Percentiles rank a stretch among this genome's conserved stretches.
These are phyloP conservation scores for Xylariales sp. DNA, from an alignment of 2,329 filamentous ascomycete species.

Conservation along the genomic window DNA sequence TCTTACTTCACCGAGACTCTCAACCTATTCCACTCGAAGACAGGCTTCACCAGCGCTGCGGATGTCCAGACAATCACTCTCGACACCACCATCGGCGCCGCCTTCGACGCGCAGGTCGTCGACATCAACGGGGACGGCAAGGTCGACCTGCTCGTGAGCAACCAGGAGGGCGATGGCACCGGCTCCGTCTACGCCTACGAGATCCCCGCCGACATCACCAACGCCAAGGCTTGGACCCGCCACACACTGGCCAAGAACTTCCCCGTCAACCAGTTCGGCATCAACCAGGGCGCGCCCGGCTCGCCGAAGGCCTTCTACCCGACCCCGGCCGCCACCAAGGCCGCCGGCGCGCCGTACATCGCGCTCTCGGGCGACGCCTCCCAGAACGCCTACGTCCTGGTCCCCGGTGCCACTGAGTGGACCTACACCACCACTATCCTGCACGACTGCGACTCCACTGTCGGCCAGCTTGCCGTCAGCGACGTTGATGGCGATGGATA, in stretches of 20 bases:
- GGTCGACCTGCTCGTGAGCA: background rate
- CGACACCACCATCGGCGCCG: background rate
- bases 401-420: background rate
- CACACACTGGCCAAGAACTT: slow-evolving; percentile 1
- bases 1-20: slow-evolving; percentile 3
- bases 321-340: background rate
- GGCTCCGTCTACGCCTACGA: slow-evolving; percentile 3
- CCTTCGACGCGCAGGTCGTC: slow-evolving; percentile 1
- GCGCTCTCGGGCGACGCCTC: slow-evolving; percentile 1
- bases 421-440: slow-evolving; percentile 1
- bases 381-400: background rate
- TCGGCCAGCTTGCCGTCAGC: background rate
- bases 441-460: slow-evolving; percentile 2
- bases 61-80: slow-evolving; percentile 2
- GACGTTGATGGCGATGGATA: slow-evolving; percentile 1
- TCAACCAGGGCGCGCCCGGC: background rate
- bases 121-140: slow-evolving; percentile 1
- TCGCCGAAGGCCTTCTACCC: slow-evolving; percentile 1
- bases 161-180: slow-evolving; percentile 3
- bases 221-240: background rate
- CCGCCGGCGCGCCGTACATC: background rate
- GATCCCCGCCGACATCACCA: background rate
- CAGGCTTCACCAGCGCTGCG: background rate
- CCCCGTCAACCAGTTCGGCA: background rate
- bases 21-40: slow-evolving; percentile 2